Conservation (phyloP, 371 early-diverging fungal genomes). For the Mucor racemosus region DNA sequence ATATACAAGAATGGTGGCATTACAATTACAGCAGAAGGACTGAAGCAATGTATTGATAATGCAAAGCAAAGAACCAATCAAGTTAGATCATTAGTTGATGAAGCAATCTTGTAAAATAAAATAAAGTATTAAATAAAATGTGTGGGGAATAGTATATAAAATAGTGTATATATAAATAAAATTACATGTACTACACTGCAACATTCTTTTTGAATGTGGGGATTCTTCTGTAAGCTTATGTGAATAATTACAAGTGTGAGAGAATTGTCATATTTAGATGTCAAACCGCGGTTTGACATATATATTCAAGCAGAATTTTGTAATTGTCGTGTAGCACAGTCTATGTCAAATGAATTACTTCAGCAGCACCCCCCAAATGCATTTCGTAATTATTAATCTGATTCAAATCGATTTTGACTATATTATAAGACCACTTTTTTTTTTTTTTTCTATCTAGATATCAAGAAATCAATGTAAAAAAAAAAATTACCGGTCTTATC, state of each 20-base stretch:
- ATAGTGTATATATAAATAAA: not conserved
- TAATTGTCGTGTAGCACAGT: not conserved
- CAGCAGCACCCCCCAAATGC: conserved; percentile 2
- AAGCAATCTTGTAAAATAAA: conserved; percentile 11
- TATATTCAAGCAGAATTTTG: not conserved
- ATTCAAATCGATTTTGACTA: not conserved
- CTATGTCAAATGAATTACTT: conserved; percentile 5
- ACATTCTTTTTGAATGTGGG: conserved; percentile 2
- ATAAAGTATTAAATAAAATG: not conserved
- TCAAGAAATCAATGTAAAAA: too few relatives aligned
- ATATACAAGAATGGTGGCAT: conserved; percentile 64
- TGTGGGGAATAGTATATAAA: conserved; percentile 12
- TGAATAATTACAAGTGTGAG: conserved; percentile 16
- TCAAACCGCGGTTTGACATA: conserved; percentile 30
- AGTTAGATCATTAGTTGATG: conserved; percentile 30
- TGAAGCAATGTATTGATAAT: conserved; percentile 50
- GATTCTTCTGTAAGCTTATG: not conserved
- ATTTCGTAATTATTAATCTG: not conserved
- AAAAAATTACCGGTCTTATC: not conserved
- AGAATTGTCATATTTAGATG: conserved; percentile 22
- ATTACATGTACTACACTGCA: not conserved
- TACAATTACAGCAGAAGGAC: conserved; percentile 35
- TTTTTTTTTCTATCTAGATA: too few relatives aligned
- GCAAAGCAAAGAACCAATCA: conserved; percentile 52
- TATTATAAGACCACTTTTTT: not conserved